Conservation (phyloP, 2,329 filamentous ascomycete species). For the Hymenoscyphus linearis region DNA sequence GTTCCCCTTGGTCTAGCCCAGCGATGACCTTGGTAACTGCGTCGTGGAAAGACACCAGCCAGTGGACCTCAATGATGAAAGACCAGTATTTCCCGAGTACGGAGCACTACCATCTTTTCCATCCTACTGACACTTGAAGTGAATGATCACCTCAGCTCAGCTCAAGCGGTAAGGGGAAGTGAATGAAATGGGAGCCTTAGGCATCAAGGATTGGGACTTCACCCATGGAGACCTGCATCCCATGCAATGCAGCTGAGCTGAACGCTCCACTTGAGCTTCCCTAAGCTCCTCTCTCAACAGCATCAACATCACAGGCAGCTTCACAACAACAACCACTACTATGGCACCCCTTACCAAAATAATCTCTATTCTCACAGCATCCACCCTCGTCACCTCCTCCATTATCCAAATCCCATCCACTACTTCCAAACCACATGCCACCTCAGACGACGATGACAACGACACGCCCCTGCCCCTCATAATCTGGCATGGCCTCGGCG, state of each 20-base stretch:
- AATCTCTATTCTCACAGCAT: slow-evolving; percentile 15
- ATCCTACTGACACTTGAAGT: too few relatives aligned
- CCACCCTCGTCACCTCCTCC: slow-evolving; percentile 17
- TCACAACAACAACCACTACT: slow-evolving; percentile 3
- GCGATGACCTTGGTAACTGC: slow-evolving; percentile 46
- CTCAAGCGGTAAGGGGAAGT: too few relatives aligned
- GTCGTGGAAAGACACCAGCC: slow-evolving; percentile 45
- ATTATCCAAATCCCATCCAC: slow-evolving; percentile 11
- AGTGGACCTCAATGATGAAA: too few relatives aligned
- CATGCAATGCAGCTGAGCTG: not conserved
- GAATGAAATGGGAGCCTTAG: not conserved
- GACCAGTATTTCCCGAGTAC: too few relatives aligned
- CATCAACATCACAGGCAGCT: slow-evolving; percentile 1
- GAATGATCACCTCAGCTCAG: too few relatives aligned
- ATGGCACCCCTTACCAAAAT: slow-evolving; percentile 21
- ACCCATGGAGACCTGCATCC: too few relatives aligned
- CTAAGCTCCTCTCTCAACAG: not conserved
- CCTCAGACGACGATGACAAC: slow-evolving; percentile 31
- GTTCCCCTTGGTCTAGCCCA: slow-evolving; percentile 15
- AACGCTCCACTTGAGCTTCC: not conserved
- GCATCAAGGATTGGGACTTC: not conserved
- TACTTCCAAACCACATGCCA: not conserved
- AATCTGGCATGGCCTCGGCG: slow-evolving; percentile 85
- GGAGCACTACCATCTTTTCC: too few relatives aligned
- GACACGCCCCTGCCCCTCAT: slow-evolving; percentile 79